A percentile compares a stretch with the other conserved stretches of the same genome.
Evolutionary conservation across 148 eudicot species (phyloP).

Genomic region (Vaccinium vitisidaea): DNA sequence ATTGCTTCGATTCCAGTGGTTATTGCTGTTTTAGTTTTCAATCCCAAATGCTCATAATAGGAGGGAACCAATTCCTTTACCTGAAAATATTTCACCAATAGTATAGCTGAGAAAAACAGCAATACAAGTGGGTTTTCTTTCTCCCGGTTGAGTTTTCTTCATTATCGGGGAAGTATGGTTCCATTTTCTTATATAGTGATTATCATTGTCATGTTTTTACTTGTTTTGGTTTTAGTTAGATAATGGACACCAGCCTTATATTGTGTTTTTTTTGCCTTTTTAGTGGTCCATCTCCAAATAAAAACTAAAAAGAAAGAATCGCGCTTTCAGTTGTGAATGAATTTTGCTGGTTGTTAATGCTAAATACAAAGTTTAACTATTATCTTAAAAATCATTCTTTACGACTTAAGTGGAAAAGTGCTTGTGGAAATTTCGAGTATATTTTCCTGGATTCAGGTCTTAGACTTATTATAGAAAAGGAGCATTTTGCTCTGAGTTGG

Average conservation of each 20-base stretch:
- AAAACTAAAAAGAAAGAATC: too few relatives aligned
- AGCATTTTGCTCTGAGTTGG: constrained; percentile 4
- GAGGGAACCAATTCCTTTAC: neutral
- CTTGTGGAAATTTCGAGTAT: neutral
- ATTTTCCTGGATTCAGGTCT: neutral
- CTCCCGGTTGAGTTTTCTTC: neutral
- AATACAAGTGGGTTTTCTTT: too few relatives aligned
- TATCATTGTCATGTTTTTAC: neutral
- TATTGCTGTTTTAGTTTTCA: too few relatives aligned
- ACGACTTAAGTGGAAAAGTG: neutral
- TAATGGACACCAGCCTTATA: too few relatives aligned
- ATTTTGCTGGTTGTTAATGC: too few relatives aligned
- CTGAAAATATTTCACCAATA: neutral
- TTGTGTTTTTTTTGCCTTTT: too few relatives aligned
- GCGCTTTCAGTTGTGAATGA: too few relatives aligned
- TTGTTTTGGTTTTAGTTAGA: neutral
- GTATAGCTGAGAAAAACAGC: too few relatives aligned
- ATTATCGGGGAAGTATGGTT: neutral
- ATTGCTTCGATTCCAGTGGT: neutral
- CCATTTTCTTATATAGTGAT: neutral
- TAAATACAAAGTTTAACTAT: too few relatives aligned
- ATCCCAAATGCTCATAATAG: neutral
- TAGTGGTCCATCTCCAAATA: too few relatives aligned
- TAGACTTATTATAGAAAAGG: neutral
- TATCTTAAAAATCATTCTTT: neutral